A percentile compares a stretch with the other conserved stretches of the same genome.
Conservation (phyloP, 306 rosid genomes). For the Quercus berberidifolia region DNA sequence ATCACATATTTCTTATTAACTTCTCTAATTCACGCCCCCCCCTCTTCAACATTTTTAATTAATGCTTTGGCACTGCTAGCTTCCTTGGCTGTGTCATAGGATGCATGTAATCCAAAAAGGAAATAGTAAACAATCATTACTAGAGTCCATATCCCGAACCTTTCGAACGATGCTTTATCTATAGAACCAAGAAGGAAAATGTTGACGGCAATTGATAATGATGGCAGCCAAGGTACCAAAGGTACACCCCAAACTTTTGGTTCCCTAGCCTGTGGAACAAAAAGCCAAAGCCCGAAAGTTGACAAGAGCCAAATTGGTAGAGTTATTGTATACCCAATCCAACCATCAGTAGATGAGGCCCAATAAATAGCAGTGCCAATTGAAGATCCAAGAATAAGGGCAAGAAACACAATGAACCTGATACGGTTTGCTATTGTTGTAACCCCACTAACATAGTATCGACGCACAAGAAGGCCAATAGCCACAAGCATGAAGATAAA, state of each 20-base stretch:
- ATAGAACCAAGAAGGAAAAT: conserved; percentile 80
- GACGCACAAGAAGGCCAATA: conserved; percentile 57
- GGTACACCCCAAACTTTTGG: conserved; percentile 82
- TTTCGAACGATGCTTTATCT: conserved; percentile 44
- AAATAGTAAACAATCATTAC: conserved; percentile 37
- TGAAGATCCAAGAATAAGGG: conserved; percentile 46
- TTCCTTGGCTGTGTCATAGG: conserved; percentile 48
- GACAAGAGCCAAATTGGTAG: conserved; percentile 50
- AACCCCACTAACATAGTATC: conserved; percentile 54
- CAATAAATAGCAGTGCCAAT: conserved; percentile 37
- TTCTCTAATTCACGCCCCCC: background rate
- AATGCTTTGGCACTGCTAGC: background rate
- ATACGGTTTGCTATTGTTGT: conserved; percentile 28
- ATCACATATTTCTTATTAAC: background rate
- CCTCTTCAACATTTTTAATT: background rate
- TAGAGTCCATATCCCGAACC: conserved; percentile 40
- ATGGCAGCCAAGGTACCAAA: conserved; percentile 75
- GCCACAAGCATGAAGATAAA: conserved; percentile 82
- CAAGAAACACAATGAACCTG: conserved; percentile 40
- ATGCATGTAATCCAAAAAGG: conserved; percentile 44
- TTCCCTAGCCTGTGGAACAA: conserved; percentile 60
- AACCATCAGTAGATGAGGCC: conserved; percentile 23
- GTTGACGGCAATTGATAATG: conserved; percentile 60
- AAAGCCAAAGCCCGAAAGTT: conserved; percentile 38
- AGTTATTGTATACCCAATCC: conserved; percentile 46